A percentile compares a stretch with the other conserved stretches of the same genome.
Conservation (phyloP, 352 stramenopile species). For the Pythium plurisporium region DNA sequence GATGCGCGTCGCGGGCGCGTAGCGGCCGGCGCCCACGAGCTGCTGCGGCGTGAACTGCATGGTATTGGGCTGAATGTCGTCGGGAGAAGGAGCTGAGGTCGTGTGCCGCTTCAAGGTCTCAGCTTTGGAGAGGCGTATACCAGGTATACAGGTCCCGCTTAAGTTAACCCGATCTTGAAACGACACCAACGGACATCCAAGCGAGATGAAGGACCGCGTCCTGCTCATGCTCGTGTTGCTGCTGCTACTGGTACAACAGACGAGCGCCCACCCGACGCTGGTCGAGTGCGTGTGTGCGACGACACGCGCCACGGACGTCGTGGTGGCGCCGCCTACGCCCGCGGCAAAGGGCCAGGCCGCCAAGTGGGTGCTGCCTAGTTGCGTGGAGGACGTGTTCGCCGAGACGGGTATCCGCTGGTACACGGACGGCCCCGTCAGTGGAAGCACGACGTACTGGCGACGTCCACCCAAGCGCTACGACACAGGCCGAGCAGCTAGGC, state of each 20-base stretch:
- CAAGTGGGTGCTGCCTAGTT: conserved; percentile 54
- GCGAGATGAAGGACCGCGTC: too few relatives aligned
- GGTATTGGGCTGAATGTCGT: neutral
- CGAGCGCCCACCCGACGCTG: conserved; percentile 47
- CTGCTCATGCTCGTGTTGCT: neutral
- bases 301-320: conserved; percentile 49
- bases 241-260: neutral
- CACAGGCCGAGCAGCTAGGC: conserved; percentile 49
- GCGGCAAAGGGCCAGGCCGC: conserved; percentile 40
- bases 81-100: neutral
- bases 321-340: conserved; percentile 42
- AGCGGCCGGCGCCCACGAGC: conserved; percentile 77
- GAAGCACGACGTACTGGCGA: conserved; percentile 61
- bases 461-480: conserved; percentile 32
- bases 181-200: too few relatives aligned
- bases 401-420: conserved; percentile 80
- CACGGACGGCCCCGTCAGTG: conserved; percentile 54
- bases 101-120: conserved; percentile 6
- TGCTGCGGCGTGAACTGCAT: conserved; percentile 92
- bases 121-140: conserved; percentile 1
- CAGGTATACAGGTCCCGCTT: conserved; percentile 2
- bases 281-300: conserved; percentile 74
- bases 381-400: conserved; percentile 79
- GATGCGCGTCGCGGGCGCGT: conserved; percentile 74
- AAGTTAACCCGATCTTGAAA: neutral